Base-by-base conservation (phyloP, 805 yeast species). In the Clavispora asparagi region DNA sequence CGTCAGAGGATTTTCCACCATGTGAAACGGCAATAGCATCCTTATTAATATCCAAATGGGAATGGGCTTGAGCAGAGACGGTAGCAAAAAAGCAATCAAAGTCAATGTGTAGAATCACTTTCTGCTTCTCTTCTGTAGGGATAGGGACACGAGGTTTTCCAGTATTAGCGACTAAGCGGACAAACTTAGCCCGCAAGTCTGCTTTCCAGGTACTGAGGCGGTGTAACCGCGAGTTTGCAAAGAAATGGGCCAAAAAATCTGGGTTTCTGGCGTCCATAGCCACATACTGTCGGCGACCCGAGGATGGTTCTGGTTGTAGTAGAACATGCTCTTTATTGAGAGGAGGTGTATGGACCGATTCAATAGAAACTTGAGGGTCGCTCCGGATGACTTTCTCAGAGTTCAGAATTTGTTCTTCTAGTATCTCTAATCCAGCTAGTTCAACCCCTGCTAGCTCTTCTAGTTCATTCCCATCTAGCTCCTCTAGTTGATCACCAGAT, bases 21-120 rank as follows among this genome's bases (percentile, higher is more conserved):
- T 79, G 82, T 0, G 84, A 73, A 70, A 71, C 96, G 68, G 65
- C 92, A 64, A 59, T 84, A 70, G 74, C 84, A 64, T 54, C 68
- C 48, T 39, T 73, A 31, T 55, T 64, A 49, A 79, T 74, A 48
- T 78, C 79, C 14, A 83, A 59, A 2, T 80, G 72, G 0, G 85
- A 83, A 37, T 72, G 68, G 13, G 66, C 71, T 45, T 82, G 65
- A 3, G 87, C 77, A 0, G 97, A 86, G 0, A 85, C 97, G 0
- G 95, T 77, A 2, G 91, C 97, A 65, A 92, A 92, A 58, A 94
- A 92, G 53, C 96, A 89, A 62, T 92, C 99, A 63, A 90, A 92
- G 62, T 92, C 99, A 30, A 92, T 74, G 62, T 92, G 97, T 45
- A 91, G 60, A 9, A 91, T 77, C 1, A 76, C 60, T 30, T 56